A percentile compares a stretch with the other conserved stretches of the same genome.
These are phyloP conservation scores for Pinus taeda DNA, from an alignment of 75 land plant species.

Conservation along the genomic window DNA sequence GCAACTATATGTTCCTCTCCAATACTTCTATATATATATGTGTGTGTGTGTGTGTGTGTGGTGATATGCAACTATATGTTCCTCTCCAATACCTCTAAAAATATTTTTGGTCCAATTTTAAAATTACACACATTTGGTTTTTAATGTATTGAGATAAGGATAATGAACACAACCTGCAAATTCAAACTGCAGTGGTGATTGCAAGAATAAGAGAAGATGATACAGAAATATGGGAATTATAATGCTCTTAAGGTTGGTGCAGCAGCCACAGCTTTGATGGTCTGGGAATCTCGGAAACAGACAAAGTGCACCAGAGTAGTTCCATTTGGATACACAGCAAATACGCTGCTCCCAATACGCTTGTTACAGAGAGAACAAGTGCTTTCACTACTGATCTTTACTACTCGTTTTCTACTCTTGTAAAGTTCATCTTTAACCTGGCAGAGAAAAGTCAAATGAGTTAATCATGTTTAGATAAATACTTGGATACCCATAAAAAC, in stretches of 20 bases:
- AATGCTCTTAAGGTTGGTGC: conserved; percentile 8
- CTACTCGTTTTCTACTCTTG: conserved; percentile 50
- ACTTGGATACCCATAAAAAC: not conserved
- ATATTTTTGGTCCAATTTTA: too few species aligned
- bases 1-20: too few species aligned
- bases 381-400: conserved; percentile 74
- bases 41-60: too few species aligned
- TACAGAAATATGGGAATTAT: not conserved
- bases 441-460: not conserved
- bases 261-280: conserved; percentile 51
- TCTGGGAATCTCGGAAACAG: conserved; percentile 83
- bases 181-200: too few species aligned
- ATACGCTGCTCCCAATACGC: conserved; percentile 83
- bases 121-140: too few species aligned
- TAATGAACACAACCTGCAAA: too few species aligned
- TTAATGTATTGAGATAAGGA: too few species aligned
- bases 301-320: conserved; percentile 89
- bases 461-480: not conserved
- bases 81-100: too few species aligned
- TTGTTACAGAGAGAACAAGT: conserved; percentile 89
- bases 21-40: too few species aligned
- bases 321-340: conserved; percentile 92
- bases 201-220: too few species aligned
- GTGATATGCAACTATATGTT: too few species aligned
- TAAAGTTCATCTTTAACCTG: conserved; percentile 91